Conservation (phyloP, 148 eudicot genomes). For the Amaranthus cruentus region DNA sequence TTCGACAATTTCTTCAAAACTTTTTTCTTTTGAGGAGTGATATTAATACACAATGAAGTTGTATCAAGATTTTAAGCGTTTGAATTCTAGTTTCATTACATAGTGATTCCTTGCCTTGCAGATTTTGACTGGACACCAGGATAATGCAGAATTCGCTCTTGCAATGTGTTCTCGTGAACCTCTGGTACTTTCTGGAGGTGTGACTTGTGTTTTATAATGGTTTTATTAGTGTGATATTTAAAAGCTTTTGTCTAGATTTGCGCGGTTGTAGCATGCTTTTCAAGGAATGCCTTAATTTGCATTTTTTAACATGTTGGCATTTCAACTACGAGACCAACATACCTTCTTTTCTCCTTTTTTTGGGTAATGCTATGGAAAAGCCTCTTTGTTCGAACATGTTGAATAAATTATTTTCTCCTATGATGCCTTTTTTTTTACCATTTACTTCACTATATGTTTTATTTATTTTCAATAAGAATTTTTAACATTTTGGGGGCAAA, state of each 20-base stretch:
- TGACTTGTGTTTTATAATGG: not conserved
- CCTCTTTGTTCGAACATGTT: not conserved
- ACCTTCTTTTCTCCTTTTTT: not conserved
- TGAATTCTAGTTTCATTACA: not conserved
- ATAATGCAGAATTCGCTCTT: conserved; percentile 86
- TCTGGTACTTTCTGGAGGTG: conserved; percentile 91
- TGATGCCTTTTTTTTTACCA: too few relatives aligned
- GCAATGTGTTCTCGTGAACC: conserved; percentile 87
- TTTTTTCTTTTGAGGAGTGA: not conserved
- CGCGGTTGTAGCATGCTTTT: not conserved
- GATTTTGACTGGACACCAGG: conserved; percentile 81
- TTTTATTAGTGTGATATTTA: not conserved
- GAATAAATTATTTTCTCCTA: not conserved
- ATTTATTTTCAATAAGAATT: too few relatives aligned
- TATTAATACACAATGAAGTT: not conserved
- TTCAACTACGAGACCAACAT: not conserved
- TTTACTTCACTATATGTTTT: too few relatives aligned
- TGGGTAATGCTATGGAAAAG: not conserved
- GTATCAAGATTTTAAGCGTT: not conserved
- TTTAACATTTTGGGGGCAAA: too few relatives aligned
- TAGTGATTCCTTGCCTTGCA: conserved; percentile 31
- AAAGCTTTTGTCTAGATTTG: not conserved
- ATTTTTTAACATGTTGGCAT: not conserved
- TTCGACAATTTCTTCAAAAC: not conserved
- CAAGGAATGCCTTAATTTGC: not conserved